Base-by-base conservation (phyloP, 83 land plant species). In the Picea engelmannii region DNA sequence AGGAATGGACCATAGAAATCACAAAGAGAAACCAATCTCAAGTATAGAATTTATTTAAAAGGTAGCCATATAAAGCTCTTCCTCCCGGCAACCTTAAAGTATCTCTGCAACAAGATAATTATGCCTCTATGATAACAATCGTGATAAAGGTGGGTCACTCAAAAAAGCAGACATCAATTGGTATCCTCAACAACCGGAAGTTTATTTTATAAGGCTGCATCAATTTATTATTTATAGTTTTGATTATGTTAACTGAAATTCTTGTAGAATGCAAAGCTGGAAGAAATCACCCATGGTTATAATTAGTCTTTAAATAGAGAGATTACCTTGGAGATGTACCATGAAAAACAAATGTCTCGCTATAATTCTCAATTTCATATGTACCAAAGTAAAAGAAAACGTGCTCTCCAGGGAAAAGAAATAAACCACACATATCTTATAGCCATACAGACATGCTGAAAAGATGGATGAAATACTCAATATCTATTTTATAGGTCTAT, bases 281-380 rank as follows among this genome's bases (percentile, higher is more conserved):
- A 16, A 15, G 7, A 6, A 70, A 70, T 70, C 47, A 38, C 8
- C 42, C 10, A 70, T 17, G 35, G 11, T 70, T 40, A 18, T 40
- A 38, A 70, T 70, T 6, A 17, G 38, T 20, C 49, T 70, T 18
- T 58, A 58, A 58, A 15, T 58, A 58, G 4, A 58, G 60, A 58
- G 60, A 13, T 58, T 58, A 58, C 60, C 47, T 70, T 17, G n/a
- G 74, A 18, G 38, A 70, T 6, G 18, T 35, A 18, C 21, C 35
- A 20, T 40, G 47, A 6, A 38, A 70, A 25, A 9, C 10, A 25
- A 7, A 70, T 17, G 74, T 44, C 49, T 17, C 10, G n/a, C 18
- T 38, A 69, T 70, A n/a, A 40, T 70, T n/a, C 49, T 70, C 75
- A 40, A 70, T 70, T 70, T 40, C 49, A 6, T 70, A 70, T 44